These are phyloP conservation scores for Venturia carpophila DNA, from an alignment of 2,329 filamentous ascomycete genomes.

Conservation along the genomic window DNA sequence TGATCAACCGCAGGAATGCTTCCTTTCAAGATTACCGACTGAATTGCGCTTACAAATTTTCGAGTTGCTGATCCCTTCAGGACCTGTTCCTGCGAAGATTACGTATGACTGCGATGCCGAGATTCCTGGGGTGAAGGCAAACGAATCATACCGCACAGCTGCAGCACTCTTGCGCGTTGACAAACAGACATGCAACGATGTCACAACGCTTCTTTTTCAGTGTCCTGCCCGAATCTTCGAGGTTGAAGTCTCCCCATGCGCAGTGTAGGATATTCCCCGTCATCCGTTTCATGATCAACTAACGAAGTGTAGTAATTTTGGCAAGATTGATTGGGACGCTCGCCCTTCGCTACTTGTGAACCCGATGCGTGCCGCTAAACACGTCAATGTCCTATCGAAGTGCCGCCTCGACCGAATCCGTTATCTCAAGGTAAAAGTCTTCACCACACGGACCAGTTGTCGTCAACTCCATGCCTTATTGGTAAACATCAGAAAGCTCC, in stretches of 20 bases:
- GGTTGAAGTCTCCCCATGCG: not conserved
- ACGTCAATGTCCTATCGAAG: not conserved
- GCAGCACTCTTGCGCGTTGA: not conserved
- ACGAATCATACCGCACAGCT: not conserved
- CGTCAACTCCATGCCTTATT: not conserved
- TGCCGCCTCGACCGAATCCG: not conserved
- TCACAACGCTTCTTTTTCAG: not conserved
- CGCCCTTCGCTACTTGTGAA: not conserved
- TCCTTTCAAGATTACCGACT: not conserved
- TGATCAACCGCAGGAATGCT: not conserved
- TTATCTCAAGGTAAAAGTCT: not conserved
- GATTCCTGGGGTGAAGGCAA: not conserved
- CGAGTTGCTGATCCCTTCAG: not conserved
- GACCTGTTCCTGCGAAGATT: not conserved
- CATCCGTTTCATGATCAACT: not conserved
- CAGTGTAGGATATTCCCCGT: not conserved
- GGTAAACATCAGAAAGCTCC: slow-evolving; percentile 2
- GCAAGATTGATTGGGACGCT: not conserved
- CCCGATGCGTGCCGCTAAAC: not conserved
- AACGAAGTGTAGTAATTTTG: not conserved
- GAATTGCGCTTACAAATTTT: slow-evolving; percentile 3
- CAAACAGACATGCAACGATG: slow-evolving; percentile 3
- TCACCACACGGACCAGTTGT: not conserved
- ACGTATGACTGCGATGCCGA: not conserved
- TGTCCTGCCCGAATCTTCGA: not conserved